Evolutionary conservation across 1,284 basidiomycete species (phyloP).

Genomic region (Irpex sp.): DNA sequence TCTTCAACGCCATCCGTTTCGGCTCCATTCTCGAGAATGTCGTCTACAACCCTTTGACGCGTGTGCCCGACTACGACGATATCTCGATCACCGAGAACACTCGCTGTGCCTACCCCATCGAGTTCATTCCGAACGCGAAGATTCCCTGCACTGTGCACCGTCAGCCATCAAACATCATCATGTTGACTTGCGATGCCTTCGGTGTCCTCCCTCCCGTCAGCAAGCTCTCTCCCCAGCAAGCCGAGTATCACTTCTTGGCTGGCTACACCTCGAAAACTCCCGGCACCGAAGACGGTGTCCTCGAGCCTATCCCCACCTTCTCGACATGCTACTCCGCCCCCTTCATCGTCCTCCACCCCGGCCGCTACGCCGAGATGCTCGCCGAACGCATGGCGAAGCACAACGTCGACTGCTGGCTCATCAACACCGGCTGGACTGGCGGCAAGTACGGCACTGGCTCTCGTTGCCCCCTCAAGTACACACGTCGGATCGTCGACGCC

Average conservation of each 20-base stretch:
- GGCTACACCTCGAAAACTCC: conserved; percentile 98
- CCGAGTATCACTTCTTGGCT: conserved; percentile 96
- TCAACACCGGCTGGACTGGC: conserved; percentile 99
- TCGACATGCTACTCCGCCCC: conserved; percentile 99
- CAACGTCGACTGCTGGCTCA: conserved; percentile 95
- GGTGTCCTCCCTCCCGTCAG: conserved; percentile 97
- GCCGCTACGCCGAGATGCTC: conserved; percentile 96
- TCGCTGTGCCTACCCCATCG: conserved; percentile 97
- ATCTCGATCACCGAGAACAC: conserved; percentile 98
- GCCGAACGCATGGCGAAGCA: conserved; percentile 91
- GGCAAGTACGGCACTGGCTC: conserved; percentile 91
- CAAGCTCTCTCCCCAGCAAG: conserved; percentile 91
- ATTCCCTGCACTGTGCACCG: conserved; percentile 85
- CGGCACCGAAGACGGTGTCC: conserved; percentile 96
- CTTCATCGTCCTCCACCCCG: conserved; percentile 96
- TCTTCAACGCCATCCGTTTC: conserved; percentile 92
- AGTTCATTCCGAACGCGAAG: conserved; percentile 93
- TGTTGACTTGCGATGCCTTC: conserved; percentile 98
- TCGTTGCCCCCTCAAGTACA: conserved; percentile 94
- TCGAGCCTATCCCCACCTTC: conserved; percentile 98
- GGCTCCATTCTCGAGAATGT: conserved; percentile 99
- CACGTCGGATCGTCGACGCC: conserved; percentile 93
- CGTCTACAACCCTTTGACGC: conserved; percentile 89
- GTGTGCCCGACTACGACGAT: conserved; percentile 94
- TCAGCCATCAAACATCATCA: conserved; percentile 95